Evolutionary conservation across 768 basidiomycete species (phyloP).

Genomic region (Xerocomellus amylosporus): DNA sequence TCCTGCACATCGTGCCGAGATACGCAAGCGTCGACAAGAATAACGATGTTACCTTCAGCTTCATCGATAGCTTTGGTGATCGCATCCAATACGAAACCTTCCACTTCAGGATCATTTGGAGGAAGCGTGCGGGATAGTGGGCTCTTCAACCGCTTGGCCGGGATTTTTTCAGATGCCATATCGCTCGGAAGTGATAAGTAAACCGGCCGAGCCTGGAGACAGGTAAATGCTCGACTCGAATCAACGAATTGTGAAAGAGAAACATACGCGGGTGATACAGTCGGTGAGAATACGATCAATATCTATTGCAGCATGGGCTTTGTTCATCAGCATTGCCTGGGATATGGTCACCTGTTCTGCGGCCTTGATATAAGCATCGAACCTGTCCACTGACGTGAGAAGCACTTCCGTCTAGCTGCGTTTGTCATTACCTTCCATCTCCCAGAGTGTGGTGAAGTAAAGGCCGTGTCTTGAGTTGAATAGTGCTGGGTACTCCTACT

Average conservation of each 20-base stretch:
- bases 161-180: conserved; percentile 65
- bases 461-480: conserved; percentile 66
- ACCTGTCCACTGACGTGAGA: conserved; percentile 41
- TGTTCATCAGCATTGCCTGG: conserved; percentile 57
- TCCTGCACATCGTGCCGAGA: conserved; percentile 65
- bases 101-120: conserved; percentile 53
- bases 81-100: conserved; percentile 69
- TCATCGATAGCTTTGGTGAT: conserved; percentile 63
- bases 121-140: conserved; percentile 52
- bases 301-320: conserved; percentile 55
- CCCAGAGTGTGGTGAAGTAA: conserved; percentile 89
- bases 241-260: background rate
- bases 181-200: conserved; percentile 88
- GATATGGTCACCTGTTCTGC: conserved; percentile 71
- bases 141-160: conserved; percentile 57
- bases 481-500: conserved; percentile 76
- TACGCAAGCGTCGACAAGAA: conserved; percentile 81
- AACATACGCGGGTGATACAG: conserved; percentile 54
- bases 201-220: conserved; percentile 69
- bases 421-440: conserved; percentile 56
- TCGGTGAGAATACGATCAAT: conserved; percentile 79
- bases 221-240: background rate
- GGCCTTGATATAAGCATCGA: conserved; percentile 75
- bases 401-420: background rate
- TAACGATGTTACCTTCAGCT: conserved; percentile 59